Conservation (phyloP, 106 monocot species). For the Dioscorea zingiberensis region DNA sequence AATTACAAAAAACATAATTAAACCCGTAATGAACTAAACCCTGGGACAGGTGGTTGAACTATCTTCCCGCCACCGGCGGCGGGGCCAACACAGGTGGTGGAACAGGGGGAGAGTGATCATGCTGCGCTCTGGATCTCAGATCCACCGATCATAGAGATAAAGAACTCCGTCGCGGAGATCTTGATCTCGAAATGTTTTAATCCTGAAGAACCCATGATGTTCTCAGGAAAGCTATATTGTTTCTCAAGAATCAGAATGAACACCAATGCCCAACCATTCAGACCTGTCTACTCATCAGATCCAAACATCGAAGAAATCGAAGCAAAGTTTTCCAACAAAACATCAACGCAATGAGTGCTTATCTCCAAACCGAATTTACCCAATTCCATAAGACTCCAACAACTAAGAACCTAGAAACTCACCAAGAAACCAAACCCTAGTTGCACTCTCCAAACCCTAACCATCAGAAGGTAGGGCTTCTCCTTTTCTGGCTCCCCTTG, state of each 20-base stretch:
- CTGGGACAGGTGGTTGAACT: too few species aligned
- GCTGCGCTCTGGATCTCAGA: conserved; percentile 69
- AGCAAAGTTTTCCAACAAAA: not conserved
- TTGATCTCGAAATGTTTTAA: conserved; percentile 53
- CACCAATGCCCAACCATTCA: not conserved
- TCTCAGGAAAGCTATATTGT: not conserved
- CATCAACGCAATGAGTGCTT: not conserved
- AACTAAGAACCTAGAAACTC: not conserved
- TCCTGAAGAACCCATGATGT: conserved; percentile 51
- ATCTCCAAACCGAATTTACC: not conserved
- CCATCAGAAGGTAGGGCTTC: too few species aligned
- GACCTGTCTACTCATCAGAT: not conserved
- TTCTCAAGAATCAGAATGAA: not conserved
- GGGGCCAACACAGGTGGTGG: conserved; percentile 1
- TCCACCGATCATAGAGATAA: conserved; percentile 41
- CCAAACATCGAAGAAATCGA: not conserved
- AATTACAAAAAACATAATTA: too few species aligned
- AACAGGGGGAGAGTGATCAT: conserved; percentile 41
- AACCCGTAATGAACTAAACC: too few species aligned
- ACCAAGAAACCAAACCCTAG: not conserved
- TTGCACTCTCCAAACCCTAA: not conserved
- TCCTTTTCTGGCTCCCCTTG: too few species aligned
- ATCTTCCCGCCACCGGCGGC: not conserved
- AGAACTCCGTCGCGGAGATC: conserved; percentile 44
- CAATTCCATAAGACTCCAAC: not conserved